Evolutionary conservation across 257 asterid genomes (phyloP), one percentile per base, ranked within the genome.

Genomic region (Solanum arcanum): DNA sequence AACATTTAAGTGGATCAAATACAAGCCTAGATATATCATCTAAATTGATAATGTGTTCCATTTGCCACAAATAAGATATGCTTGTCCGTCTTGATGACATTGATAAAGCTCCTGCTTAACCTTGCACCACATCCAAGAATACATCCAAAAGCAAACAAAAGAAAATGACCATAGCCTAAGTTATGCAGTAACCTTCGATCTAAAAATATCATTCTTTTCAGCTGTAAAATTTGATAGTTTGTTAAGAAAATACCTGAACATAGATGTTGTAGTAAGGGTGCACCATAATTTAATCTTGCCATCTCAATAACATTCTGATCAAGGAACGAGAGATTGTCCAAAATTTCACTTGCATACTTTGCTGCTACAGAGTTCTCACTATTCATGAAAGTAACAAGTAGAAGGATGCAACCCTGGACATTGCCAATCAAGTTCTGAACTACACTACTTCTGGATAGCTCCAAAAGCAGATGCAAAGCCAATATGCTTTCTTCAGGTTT

Each of bases 401-500:
- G 89, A 87, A 91, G 93, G 80, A 92, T 91, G 88, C 93, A 88
- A 12, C 94, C 94, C 80, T 91, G 94, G 47, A 80, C 91, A 29
- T 87, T 60, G 84, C 91, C 94, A 52, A 90, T 91, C 52, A 86
- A 62, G 76, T 89, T 84, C 85, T 88, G 60, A 27, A 87, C 90
- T 76, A 46, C 3, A 20, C 18, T 47, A 87, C 86, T 91, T 86
- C 84, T 87, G 5, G 93, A 92, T 47, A 92, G 87, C 75, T 92
- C 93, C 77, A 90, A 77, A 29, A 92, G 91, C 90, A 92, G 76
- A 80, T 88, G 88, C 91, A 92, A 80, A 16, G 91, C 93, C 87
- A 86, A 31, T 85, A 52, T 87, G 66, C 93, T 91, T 86, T 92
- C 94, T 44, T 91, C 94, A 76, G 88, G 88, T 69, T 89, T 90